Evolutionary conservation across 2,329 filamentous ascomycete genomes (phyloP).

Genomic region (Pseudocercospora pini-densiflorae): DNA sequence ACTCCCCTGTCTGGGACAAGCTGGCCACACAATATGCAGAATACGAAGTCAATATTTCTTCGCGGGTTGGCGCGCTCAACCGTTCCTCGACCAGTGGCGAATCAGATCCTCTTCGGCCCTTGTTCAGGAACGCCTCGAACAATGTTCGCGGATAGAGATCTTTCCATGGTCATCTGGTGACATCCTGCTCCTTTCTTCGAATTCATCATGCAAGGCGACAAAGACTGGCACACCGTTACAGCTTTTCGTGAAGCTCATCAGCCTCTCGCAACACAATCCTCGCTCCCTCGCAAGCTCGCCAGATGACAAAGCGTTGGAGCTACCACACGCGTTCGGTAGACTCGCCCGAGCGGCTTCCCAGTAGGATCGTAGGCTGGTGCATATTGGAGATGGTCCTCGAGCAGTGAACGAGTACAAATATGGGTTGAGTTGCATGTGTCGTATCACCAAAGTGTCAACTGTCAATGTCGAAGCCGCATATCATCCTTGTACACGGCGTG

Average conservation of each 20-base stretch:
- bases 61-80: neutral
- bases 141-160: too few species aligned
- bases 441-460: neutral
- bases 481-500: conserved; percentile 30
- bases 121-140: neutral
- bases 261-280: too few species aligned
- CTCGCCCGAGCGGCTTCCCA: neutral
- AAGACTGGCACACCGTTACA: neutral
- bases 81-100: conserved; percentile 1
- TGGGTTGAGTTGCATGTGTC: neutral
- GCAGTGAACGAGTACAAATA: neutral
- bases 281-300: too few species aligned
- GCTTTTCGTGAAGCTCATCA: neutral
- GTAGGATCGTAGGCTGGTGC: neutral
- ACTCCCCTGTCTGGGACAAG: neutral
- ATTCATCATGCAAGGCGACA: too few species aligned
- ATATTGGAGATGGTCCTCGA: too few species aligned
- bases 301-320: neutral
- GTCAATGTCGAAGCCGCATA: conserved; percentile 27
- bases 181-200: neutral
- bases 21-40: neutral
- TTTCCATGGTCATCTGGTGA: too few species aligned
- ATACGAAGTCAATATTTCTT: conserved; percentile 4
- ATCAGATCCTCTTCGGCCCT: neutral
- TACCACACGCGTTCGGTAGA: neutral